Evolutionary conservation across 2,329 filamentous ascomycete genomes (phyloP).

Genomic region (Ilyonectria destructans): DNA sequence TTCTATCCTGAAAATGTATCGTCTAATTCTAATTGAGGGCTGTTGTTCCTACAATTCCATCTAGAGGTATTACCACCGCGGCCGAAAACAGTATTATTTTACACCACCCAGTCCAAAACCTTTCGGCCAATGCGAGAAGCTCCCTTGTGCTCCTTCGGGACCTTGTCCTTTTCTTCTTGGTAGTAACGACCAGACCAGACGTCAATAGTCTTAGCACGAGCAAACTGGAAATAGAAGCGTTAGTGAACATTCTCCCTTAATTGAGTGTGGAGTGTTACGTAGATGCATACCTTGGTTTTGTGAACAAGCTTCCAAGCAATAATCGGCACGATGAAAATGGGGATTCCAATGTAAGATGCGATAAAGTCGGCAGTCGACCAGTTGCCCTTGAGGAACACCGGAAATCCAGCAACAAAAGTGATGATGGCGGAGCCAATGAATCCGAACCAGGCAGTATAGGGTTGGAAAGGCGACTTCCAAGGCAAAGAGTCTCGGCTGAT

Average conservation of each 20-base stretch:
- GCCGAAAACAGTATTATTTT: background rate
- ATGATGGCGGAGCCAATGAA: slow-evolving; percentile 74
- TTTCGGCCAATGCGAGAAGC: background rate
- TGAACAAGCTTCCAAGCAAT: slow-evolving; percentile 70
- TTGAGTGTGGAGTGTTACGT: too few species aligned
- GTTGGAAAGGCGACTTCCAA: slow-evolving; percentile 68
- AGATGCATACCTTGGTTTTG: slow-evolving; percentile 36
- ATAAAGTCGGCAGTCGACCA: slow-evolving; percentile 77
- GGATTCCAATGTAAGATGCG: slow-evolving; percentile 76
- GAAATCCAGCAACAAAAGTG: slow-evolving; percentile 83
- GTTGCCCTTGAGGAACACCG: slow-evolving; percentile 78
- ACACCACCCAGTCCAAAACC: background rate
- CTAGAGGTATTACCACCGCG: background rate
- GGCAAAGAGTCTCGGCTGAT: slow-evolving; percentile 69
- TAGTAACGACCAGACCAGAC: slow-evolving; percentile 52
- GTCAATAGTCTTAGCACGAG: slow-evolving; percentile 67
- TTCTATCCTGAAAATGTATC: background rate
- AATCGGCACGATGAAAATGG: slow-evolving; percentile 74
- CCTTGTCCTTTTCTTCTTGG: slow-evolving; percentile 20
- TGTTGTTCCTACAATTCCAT: background rate
- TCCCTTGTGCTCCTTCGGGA: slow-evolving; percentile 4
- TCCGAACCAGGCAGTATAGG: slow-evolving; percentile 76
- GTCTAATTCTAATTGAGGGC: background rate
- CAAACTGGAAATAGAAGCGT: slow-evolving; percentile 39
- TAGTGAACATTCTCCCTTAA: background rate